phyloP scores from a whole-genome alignment of 2,329 filamentous ascomycete species.

The Diaporthe sp. region DNA sequence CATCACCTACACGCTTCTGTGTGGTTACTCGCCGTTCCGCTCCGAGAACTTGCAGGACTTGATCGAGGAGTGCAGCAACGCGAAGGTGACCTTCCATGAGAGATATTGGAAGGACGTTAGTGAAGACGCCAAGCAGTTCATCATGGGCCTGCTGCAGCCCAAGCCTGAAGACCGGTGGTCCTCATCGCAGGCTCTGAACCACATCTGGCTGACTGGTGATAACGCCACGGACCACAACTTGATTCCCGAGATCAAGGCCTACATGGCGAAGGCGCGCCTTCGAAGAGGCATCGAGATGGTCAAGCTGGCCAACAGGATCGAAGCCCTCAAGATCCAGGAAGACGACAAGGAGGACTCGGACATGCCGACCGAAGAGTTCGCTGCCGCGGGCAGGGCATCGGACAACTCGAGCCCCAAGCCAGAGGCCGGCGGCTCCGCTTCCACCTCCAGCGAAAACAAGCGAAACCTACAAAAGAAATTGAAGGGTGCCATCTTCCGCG shows the following conservation, averaged over 20 bases:
- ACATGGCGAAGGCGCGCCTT: slow-evolving; percentile 91
- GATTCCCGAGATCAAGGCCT: slow-evolving; percentile 95
- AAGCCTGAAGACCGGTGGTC: slow-evolving; percentile 82
- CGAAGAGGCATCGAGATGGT: slow-evolving; percentile 95
- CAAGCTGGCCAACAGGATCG: slow-evolving; percentile 95
- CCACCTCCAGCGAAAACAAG: slow-evolving; percentile 53
- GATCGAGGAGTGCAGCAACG: slow-evolving; percentile 91
- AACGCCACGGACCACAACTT: slow-evolving; percentile 96
- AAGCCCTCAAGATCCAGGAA: slow-evolving; percentile 92
- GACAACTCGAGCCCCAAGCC: slow-evolving; percentile 9
- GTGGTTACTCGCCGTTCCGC: slow-evolving; percentile 97
- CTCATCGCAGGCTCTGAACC: slow-evolving; percentile 82
- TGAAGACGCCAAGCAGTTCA: slow-evolving; percentile 94
- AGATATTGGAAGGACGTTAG: slow-evolving; percentile 99
- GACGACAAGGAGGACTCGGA: slow-evolving; percentile 83
- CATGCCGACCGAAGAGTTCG: slow-evolving; percentile 74
- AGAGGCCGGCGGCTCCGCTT: slow-evolving; percentile 41
- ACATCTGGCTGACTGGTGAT: slow-evolving; percentile 91
- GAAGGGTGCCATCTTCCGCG: slow-evolving; percentile 85
- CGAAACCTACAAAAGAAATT: slow-evolving; percentile 62
- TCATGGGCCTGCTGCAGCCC: slow-evolving; percentile 82
- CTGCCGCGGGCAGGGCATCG: slow-evolving; percentile 60
- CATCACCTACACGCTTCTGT: slow-evolving; percentile 97
- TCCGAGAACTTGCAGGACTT: slow-evolving; percentile 93
- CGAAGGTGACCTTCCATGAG: slow-evolving; percentile 92